Percentiles rank a stretch among this genome's conserved stretches.
Evolutionary conservation across 768 basidiomycete species (phyloP).

Genomic region (Leccinum uliginosum): DNA sequence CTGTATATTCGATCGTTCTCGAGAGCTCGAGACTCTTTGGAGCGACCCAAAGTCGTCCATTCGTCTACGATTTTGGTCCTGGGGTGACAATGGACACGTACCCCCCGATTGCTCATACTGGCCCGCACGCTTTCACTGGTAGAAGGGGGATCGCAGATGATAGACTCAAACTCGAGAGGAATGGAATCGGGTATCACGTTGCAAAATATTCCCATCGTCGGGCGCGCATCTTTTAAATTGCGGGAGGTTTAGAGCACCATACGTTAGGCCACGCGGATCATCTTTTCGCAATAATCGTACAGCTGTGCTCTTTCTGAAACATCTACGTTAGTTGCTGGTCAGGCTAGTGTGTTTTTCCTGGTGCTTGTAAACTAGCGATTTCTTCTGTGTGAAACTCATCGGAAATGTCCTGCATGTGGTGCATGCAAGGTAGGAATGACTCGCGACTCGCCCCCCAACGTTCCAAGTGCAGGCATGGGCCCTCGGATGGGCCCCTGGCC

Average conservation of each 20-base stretch:
- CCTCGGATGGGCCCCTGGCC: constrained; percentile 11
- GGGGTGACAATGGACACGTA: constrained; percentile 56
- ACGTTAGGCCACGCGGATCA: no score
- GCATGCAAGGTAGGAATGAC: constrained; percentile 23
- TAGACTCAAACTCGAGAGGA: constrained; percentile 30
- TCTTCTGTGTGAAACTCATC: background rate
- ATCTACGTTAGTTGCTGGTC: background rate
- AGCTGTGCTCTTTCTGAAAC: background rate
- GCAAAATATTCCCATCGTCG: constrained; percentile 41
- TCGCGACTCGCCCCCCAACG: constrained; percentile 22
- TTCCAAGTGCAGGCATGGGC: constrained; percentile 22
- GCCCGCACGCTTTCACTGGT: constrained; percentile 21
- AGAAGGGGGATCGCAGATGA: constrained; percentile 15
- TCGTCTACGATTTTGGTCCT: constrained; percentile 77
- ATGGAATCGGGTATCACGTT: constrained; percentile 48
- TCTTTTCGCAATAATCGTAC: background rate
- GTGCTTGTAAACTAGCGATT: background rate
- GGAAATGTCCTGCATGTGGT: constrained; percentile 1
- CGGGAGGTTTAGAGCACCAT: background rate
- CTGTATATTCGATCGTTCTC: constrained; percentile 68
- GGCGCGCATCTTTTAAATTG: constrained; percentile 6
- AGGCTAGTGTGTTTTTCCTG: background rate
- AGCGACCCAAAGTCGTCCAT: constrained; percentile 70
- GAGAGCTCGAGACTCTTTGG: constrained; percentile 81
- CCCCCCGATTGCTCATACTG: constrained; percentile 28